phyloP scores from a whole-genome alignment of 495 filamentous ascomycete genomes.

The Evansstolkia leycettana region DNA sequence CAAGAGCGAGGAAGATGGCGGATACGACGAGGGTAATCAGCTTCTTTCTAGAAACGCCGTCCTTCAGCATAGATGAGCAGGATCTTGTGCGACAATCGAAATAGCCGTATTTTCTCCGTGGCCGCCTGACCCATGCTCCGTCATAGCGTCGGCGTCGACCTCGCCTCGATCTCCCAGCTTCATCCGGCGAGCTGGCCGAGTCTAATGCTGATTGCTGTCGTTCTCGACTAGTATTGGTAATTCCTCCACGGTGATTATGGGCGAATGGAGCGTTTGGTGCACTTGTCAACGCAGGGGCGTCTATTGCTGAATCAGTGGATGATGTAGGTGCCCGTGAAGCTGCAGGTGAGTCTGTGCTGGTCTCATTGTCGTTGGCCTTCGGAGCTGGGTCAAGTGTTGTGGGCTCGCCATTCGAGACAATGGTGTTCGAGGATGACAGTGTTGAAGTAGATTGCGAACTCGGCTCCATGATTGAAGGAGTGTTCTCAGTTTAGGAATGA shows the following conservation, averaged over 20 bases:
- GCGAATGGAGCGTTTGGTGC: too few species aligned
- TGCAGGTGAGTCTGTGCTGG: constrained; percentile 1
- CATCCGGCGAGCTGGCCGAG: too few species aligned
- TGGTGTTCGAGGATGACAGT: constrained; percentile 6
- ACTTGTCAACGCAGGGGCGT: too few species aligned
- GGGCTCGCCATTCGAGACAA: background rate
- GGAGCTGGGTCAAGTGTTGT: background rate
- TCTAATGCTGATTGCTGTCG: too few species aligned
- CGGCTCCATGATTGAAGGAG: background rate
- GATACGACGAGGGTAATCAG: constrained; percentile 47
- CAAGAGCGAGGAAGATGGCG: constrained; percentile 37
- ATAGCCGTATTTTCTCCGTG: constrained; percentile 1
- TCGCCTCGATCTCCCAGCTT: background rate
- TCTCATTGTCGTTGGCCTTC: background rate
- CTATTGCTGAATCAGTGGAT: background rate
- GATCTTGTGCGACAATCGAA: constrained; percentile 13
- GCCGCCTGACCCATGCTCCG: background rate
- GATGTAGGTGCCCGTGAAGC: too few species aligned
- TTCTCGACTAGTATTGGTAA: too few species aligned
- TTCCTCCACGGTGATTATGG: too few species aligned
- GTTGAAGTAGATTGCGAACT: constrained; percentile 5
- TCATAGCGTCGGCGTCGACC: background rate
- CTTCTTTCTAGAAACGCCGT: constrained; percentile 38
- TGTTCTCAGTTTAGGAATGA: too few species aligned
- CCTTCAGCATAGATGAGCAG: constrained; percentile 41